Evolutionary conservation across 768 basidiomycete genomes (phyloP), one percentile per base, ranked within the genome.

Genomic region (Candolleomyces efflorescens): DNA sequence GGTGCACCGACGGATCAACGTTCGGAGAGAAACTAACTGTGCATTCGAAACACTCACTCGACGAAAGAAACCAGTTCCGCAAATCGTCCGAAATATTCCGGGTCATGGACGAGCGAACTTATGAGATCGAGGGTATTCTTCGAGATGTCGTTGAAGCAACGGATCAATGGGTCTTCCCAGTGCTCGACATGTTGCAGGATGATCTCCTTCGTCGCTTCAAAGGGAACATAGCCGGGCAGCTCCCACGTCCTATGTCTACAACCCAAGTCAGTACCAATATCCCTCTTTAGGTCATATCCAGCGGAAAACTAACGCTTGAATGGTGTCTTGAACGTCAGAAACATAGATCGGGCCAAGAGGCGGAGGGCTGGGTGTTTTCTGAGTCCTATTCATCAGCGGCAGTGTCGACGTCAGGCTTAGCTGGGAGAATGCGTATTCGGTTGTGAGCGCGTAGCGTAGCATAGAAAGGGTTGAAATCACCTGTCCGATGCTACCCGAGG

Each of bases 211-310:
- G 58, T 54, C 6, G 49, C 59, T 20, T 63, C 62, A 18, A 59
- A 63, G 1, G 59, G 62, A 24, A 60, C 44, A 18, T 57, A 59
- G 17, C 54, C 44, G 3, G 59, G 62, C 1, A 63, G 26, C 24
- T 63, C 62, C 62, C 62, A 63, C 1, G 58, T 49, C 38, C 47
- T 43, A 41, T 58, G 57, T 18, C 62, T 60, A 2, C 50, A 54
- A 9, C n/a, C n/a, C 9, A 32, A 24, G 20, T 26, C 6, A 15
- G n/a, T 10, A 12, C 11, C 32, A n/a, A 10, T 20, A 49, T 11
- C 38, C 20, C 2, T 17, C 7, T 17, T 12, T n/a, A 11, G 17
- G 15, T n/a, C n/a, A 55, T 18, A 18, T 3, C 15, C 10, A 36
- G n/a, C 13, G 41, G 41, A 0, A 12, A 2, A 52, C 59, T 22